A percentile compares a stretch with the other conserved stretches of the same genome.
Evolutionary conservation across 805 yeast genomes (phyloP).

Genomic region (Cyberlindnera veronae): DNA sequence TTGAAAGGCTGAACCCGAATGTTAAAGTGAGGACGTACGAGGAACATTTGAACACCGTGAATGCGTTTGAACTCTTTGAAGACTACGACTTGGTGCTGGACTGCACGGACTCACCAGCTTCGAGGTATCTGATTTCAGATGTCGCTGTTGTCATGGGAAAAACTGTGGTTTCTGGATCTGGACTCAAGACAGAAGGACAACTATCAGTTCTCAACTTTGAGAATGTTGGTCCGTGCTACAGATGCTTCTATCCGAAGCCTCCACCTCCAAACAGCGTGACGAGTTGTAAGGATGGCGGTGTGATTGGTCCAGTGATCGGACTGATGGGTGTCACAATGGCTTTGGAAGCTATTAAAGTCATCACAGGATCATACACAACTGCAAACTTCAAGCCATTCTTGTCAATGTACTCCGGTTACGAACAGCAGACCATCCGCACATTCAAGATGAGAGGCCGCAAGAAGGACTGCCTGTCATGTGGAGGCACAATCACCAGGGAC

Average conservation of each 20-base stretch:
- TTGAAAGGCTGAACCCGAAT: conserved; percentile 61
- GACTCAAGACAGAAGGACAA: conserved; percentile 90
- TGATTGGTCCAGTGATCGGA: conserved; percentile 95
- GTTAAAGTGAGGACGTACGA: conserved; percentile 54
- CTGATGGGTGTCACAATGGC: conserved; percentile 88
- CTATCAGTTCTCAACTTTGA: conserved; percentile 67
- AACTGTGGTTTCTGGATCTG: conserved; percentile 88
- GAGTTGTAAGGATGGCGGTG: conserved; percentile 91
- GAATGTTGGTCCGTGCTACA: conserved; percentile 79
- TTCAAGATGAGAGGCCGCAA: conserved; percentile 79
- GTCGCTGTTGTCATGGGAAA: conserved; percentile 64
- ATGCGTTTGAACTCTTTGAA: conserved; percentile 61
- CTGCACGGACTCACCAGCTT: conserved; percentile 91
- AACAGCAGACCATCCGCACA: conserved; percentile 59
- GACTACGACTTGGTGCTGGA: conserved; percentile 77
- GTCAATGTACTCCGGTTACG: conserved; percentile 63
- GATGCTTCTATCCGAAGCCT: conserved; percentile 89
- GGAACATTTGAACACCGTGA: conserved; percentile 45
- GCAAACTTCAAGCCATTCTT: conserved; percentile 66
- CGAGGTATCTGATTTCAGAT: conserved; percentile 85
- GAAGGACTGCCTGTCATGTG: conserved; percentile 57
- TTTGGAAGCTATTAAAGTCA: conserved; percentile 73
- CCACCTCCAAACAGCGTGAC: conserved; percentile 82
- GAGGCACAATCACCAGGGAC: conserved; percentile 45
- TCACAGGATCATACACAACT: conserved; percentile 50